Evolutionary conservation across 768 basidiomycete species (phyloP), one percentile per base, ranked within the genome.

Genomic region (Lactifluus subvellereus): DNA sequence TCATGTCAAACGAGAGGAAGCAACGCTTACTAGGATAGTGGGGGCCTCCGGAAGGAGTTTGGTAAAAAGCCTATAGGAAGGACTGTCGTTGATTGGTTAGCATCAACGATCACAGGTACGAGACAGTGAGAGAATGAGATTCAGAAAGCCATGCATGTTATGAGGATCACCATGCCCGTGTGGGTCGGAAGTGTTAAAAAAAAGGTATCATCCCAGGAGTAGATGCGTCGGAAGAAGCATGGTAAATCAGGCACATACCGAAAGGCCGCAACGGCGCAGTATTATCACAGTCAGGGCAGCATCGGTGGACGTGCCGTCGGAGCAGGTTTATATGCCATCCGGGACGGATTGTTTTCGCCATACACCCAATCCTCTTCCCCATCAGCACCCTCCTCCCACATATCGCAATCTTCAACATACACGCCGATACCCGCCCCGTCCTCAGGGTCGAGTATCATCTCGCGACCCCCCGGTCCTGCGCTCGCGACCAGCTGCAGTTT

Each of bases 391-490:
- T 67, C 64, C 27, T 69, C 74, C 4, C 67, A 74, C 14, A 71
- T 74, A 68, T 85, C 88, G 61, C 82, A 87, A 66, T 91, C 84
- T 69, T 92, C 86, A 27, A 92, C 88, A 65, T 84, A 91, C 27
- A 92, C 86, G 1, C 86, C 83, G 22, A 92, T 88, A 1, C 89
- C 89, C 9, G 82, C 78, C 30, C 82, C 85, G 2, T 90, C 88
- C 47, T 81, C 77, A 0, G 88, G 86, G 53, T 89, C 83, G 9
- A 91, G 71, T 14, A 91, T 74, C 33, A 88, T 79, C 73, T 86
- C 87, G 20, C 71, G 69, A n/a, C 72, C 71, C 2, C 73, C 59
- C 60, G 65, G 54, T 76, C 66, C 30, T 75, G 75, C 40, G 10
- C 27, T 9, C 40, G 73, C 77, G 68, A 62, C 69, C 3, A 84